Conservation (phyloP, 176 grass and related monocot genomes). For the Oryza punctata region DNA sequence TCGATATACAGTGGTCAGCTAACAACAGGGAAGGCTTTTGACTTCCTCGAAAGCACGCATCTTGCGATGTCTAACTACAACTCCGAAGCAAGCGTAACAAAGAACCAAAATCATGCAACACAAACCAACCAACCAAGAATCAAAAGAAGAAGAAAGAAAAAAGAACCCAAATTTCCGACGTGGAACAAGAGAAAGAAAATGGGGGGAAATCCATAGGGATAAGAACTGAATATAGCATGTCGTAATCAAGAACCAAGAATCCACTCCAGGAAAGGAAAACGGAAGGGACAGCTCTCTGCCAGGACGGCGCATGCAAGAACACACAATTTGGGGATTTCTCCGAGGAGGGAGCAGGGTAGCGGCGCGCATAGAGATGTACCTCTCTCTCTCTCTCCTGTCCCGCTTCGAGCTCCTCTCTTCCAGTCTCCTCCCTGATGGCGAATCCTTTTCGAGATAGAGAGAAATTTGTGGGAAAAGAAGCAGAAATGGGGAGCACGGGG, state of each 20-base stretch:
- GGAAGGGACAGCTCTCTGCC: background rate
- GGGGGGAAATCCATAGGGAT: background rate
- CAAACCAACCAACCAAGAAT: slow-evolving; percentile 18
- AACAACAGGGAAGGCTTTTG: background rate
- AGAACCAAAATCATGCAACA: slow-evolving; percentile 16
- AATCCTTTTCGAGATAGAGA: slow-evolving; percentile 14
- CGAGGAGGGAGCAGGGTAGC: background rate
- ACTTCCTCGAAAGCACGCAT: slow-evolving; percentile 23
- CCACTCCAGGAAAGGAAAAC: slow-evolving; percentile 20
- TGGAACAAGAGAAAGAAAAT: background rate
- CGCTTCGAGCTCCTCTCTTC: slow-evolving; percentile 26
- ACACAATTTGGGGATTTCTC: slow-evolving; percentile 41
- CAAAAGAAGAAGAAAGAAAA: background rate
- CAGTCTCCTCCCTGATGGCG: background rate
- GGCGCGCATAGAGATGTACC: slow-evolving; percentile 1
- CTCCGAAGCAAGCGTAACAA: background rate
- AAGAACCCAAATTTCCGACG: slow-evolving; percentile 1
- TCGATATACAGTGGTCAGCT: background rate
- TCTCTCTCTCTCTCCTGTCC: background rate
- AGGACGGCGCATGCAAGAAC: slow-evolving; percentile 35
- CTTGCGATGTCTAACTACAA: background rate
- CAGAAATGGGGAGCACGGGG: slow-evolving; percentile 25
- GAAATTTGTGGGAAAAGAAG: slow-evolving; percentile 32
- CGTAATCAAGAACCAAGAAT: slow-evolving; percentile 29
- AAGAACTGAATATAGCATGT: slow-evolving; percentile 1